Evolutionary conservation across 768 basidiomycete genomes (phyloP).

Genomic region (Cystobasidium tubakii): DNA sequence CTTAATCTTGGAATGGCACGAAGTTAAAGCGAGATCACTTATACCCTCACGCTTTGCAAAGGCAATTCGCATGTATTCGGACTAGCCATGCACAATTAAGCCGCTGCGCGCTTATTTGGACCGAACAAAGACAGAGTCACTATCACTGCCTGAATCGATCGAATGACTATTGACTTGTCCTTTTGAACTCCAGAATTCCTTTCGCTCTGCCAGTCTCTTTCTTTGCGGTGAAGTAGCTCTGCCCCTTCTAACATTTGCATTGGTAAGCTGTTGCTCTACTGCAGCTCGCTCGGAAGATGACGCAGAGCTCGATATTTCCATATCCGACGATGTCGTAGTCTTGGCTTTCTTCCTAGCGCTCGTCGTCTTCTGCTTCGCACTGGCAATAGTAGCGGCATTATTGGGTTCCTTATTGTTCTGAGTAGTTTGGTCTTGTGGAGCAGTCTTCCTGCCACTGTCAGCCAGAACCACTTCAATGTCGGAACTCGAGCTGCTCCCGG

Average conservation of each 20-base stretch:
- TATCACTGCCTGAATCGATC: not conserved
- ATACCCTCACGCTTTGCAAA: no score
- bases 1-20: not conserved
- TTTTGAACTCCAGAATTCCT: constrained; percentile 7
- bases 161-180: not conserved
- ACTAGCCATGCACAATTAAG: not conserved
- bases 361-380: not conserved
- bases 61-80: not conserved
- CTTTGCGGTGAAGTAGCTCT: constrained; percentile 5
- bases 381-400: not conserved
- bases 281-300: not conserved
- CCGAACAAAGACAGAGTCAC: not conserved
- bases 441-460: not conserved
- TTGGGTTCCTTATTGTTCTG: not conserved
- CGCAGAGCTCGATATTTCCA: not conserved
- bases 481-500: not conserved
- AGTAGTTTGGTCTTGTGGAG: no score
- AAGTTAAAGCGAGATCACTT: no score
- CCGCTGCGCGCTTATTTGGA: not conserved
- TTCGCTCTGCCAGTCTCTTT: not conserved
- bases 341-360: not conserved
- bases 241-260: not conserved
- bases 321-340: not conserved
- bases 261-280: not conserved
- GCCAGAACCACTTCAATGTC: constrained; percentile 5